Evolutionary conservation across 768 basidiomycete genomes (phyloP).

Genomic region (Trametes cingulata): DNA sequence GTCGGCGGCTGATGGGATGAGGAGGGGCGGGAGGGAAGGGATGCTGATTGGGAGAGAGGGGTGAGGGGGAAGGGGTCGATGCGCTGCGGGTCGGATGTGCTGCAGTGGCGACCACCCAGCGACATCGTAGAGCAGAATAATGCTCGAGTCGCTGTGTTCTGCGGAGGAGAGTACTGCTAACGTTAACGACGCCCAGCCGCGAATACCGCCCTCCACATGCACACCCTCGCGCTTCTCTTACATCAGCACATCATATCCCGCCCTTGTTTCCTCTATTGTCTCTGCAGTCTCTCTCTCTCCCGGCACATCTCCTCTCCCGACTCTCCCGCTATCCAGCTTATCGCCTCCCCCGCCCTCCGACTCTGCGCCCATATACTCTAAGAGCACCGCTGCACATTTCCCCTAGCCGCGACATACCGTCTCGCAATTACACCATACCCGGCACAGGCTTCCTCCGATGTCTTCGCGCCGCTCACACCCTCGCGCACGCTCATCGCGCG

Average conservation of each 20-base stretch:
- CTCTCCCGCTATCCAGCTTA: not conserved
- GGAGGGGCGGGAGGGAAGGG: not conserved
- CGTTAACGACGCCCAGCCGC: too few relatives aligned
- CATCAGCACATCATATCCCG: not conserved
- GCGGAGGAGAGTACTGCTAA: too few relatives aligned
- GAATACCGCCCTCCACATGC: not conserved
- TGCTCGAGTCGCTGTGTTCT: too few relatives aligned
- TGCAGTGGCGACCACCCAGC: not conserved
- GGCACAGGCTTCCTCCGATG: conserved; percentile 4
- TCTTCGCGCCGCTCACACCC: conserved; percentile 1
- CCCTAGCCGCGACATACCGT: not conserved
- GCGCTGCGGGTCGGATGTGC: not conserved
- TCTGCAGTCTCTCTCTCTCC: not conserved
- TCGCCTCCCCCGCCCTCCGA: not conserved
- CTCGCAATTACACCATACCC: not conserved
- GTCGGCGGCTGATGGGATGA: not conserved
- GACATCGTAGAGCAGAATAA: not conserved
- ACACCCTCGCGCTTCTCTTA: not conserved
- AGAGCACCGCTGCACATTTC: not conserved
- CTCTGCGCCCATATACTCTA: not conserved
- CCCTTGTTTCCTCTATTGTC: not conserved
- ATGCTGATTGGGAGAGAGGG: not conserved
- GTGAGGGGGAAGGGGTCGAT: conserved; percentile 4
- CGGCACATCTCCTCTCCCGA: not conserved
- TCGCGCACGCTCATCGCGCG: conserved; percentile 13